Percentiles rank a stretch among this genome's conserved stretches.
These are phyloP conservation scores for Penicillium sumatraense DNA, from an alignment of 2,329 filamentous ascomycete genomes.

Conservation along the genomic window DNA sequence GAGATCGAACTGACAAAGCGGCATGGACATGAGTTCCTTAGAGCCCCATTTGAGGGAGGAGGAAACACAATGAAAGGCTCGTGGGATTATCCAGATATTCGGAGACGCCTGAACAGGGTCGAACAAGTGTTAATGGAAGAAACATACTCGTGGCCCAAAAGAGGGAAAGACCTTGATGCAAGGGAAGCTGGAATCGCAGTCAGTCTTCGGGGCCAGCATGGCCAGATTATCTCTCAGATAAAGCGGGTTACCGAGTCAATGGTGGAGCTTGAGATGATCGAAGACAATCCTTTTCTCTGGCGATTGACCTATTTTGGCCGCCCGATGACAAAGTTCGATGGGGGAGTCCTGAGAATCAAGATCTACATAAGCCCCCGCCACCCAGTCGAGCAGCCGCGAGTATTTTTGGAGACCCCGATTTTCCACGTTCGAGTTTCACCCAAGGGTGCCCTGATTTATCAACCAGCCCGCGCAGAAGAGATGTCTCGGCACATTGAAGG, in stretches of 20 bases:
- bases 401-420: constrained; percentile 76
- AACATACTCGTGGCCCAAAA: constrained; percentile 69
- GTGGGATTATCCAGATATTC: constrained; percentile 79
- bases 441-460: constrained; percentile 81
- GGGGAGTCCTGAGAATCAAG: constrained; percentile 82
- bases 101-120: constrained; percentile 69
- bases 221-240: constrained; percentile 78
- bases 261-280: constrained; percentile 74
- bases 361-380: constrained; percentile 82
- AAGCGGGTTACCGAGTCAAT: constrained; percentile 71
- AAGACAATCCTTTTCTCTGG: constrained; percentile 91
- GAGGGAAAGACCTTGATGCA: constrained; percentile 66
- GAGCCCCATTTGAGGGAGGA: constrained; percentile 83
- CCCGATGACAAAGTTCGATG: constrained; percentile 91
- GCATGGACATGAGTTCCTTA: constrained; percentile 68
- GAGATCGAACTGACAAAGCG: constrained; percentile 62
- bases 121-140: constrained; percentile 74
- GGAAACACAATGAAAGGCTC: constrained; percentile 84
- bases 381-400: constrained; percentile 84
- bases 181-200: constrained; percentile 77
- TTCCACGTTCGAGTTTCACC: constrained; percentile 88
- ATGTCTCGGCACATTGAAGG: constrained; percentile 81
- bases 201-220: constrained; percentile 81
- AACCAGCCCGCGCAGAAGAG: constrained; percentile 72
- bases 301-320: constrained; percentile 84